Conservation (phyloP, 106 monocot species). For the Apostasia ramifera region DNA sequence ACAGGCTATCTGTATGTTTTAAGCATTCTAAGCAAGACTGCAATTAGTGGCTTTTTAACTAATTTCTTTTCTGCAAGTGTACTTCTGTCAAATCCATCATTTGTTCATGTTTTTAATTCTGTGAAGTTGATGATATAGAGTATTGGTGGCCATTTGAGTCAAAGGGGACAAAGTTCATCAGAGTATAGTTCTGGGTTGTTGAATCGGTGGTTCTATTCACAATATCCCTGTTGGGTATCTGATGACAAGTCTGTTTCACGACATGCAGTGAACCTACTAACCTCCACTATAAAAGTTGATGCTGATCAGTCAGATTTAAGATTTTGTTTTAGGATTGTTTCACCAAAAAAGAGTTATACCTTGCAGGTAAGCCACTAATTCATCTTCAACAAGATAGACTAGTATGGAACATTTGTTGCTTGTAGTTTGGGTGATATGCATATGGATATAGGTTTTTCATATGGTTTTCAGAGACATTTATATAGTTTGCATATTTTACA, state of each 20-base stretch:
- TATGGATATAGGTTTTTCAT: neutral
- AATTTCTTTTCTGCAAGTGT: neutral
- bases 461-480: neutral
- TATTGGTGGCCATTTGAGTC: conserved; percentile 44
- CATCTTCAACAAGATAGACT: neutral
- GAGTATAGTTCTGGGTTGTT: conserved; percentile 86
- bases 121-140: conserved; percentile 30
- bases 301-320: conserved; percentile 96
- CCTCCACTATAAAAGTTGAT: conserved; percentile 96
- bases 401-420: too few relatives aligned
- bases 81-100: neutral
- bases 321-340: conserved; percentile 99
- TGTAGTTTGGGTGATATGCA: neutral
- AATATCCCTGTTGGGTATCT: conserved; percentile 89
- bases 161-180: conserved; percentile 60
- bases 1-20: conserved; percentile 85
- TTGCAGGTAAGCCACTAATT: conserved; percentile 57
- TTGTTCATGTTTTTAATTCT: neutral
- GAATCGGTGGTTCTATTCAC: conserved; percentile 93
- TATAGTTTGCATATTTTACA: too few relatives aligned
- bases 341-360: conserved; percentile 92
- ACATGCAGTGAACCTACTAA: conserved; percentile 93
- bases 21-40: too few relatives aligned
- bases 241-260: conserved; percentile 96
- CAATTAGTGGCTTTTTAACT: neutral